Percentiles rank a stretch among this genome's conserved stretches.
phyloP scores from a whole-genome alignment of 2,329 filamentous ascomycete genomes.

The Penicillium sp. region DNA sequence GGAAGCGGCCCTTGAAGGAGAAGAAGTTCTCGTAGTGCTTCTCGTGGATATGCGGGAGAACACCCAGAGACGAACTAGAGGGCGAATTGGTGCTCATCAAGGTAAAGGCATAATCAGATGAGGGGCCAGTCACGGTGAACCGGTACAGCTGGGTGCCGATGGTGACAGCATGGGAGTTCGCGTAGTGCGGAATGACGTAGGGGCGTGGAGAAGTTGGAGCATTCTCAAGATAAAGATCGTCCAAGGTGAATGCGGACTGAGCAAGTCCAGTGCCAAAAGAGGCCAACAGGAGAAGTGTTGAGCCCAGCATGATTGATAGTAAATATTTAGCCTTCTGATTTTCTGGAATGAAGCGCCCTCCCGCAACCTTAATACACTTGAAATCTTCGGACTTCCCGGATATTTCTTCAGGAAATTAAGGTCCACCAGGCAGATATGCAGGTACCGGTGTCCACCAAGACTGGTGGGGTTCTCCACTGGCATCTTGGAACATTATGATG shows the following conservation, averaged over 20 bases:
- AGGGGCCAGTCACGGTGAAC: constrained; percentile 48
- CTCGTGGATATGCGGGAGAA: constrained; percentile 47
- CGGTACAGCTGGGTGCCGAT: constrained; percentile 42
- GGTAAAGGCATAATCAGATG: constrained; percentile 48
- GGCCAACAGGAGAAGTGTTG: constrained; percentile 7
- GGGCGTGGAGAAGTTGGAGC: constrained; percentile 37
- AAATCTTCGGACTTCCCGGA: background rate
- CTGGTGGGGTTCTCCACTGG: background rate
- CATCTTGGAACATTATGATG: background rate
- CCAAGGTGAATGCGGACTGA: constrained; percentile 9
- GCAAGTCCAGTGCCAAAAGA: constrained; percentile 9
- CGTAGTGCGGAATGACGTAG: constrained; percentile 39
- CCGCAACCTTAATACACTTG: background rate
- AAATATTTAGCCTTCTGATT: background rate
- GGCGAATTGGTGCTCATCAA: constrained; percentile 48
- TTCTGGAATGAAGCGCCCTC: background rate
- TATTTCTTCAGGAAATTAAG: background rate
- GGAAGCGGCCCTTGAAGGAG: constrained; percentile 46
- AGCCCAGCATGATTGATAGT: constrained; percentile 9
- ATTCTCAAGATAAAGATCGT: constrained; percentile 27
- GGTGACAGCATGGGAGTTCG: constrained; percentile 33
- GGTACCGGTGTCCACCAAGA: background rate
- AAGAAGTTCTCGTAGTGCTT: constrained; percentile 52
- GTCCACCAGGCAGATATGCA: background rate
- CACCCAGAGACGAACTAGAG: constrained; percentile 38